Evolutionary conservation across 23 red algal genomes (phyloP).

Genomic region (Gracilaria vermiculophylla): DNA sequence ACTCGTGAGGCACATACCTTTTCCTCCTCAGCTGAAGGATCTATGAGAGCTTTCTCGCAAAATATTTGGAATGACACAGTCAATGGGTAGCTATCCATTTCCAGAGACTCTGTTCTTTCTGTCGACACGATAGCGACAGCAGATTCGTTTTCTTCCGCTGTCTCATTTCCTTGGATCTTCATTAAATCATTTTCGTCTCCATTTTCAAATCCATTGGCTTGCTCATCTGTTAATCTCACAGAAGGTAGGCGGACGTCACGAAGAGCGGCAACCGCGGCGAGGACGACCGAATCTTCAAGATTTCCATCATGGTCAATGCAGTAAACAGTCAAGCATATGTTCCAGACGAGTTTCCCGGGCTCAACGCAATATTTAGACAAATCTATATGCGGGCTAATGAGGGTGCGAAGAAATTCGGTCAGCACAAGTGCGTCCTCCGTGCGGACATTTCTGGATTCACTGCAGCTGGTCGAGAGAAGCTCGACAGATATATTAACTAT

Average conservation of each 20-base stretch:
- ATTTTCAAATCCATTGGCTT: background rate
- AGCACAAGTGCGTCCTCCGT: slow-evolving; percentile 49
- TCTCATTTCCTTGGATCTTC: background rate
- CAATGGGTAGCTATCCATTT: slow-evolving; percentile 46
- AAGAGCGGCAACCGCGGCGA: slow-evolving; percentile 54
- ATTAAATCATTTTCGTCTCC: background rate
- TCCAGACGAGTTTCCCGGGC: slow-evolving; percentile 38
- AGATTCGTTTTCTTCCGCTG: background rate
- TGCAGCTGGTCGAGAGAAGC: slow-evolving; percentile 18
- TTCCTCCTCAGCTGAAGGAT: slow-evolving; percentile 57
- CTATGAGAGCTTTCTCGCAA: slow-evolving; percentile 42
- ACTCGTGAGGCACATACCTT: slow-evolving; percentile 32
- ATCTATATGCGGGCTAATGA: slow-evolving; percentile 39
- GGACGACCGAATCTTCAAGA: slow-evolving; percentile 36
- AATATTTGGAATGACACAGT: slow-evolving; percentile 47
- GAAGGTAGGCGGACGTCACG: slow-evolving; percentile 29
- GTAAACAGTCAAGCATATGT: slow-evolving; percentile 42
- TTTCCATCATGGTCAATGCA: slow-evolving; percentile 70
- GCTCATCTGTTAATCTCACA: slow-evolving; percentile 41
- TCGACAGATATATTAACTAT: slow-evolving; percentile 38
- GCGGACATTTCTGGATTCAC: slow-evolving; percentile 20
- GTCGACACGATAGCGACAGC: slow-evolving; percentile 26
- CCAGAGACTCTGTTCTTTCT: slow-evolving; percentile 24
- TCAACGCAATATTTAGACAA: slow-evolving; percentile 43
- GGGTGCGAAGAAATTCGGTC: slow-evolving; percentile 33